A percentile compares a stretch with the other conserved stretches of the same genome.
Conservation (phyloP, 164 flowering plant species). For the Santalum album region DNA sequence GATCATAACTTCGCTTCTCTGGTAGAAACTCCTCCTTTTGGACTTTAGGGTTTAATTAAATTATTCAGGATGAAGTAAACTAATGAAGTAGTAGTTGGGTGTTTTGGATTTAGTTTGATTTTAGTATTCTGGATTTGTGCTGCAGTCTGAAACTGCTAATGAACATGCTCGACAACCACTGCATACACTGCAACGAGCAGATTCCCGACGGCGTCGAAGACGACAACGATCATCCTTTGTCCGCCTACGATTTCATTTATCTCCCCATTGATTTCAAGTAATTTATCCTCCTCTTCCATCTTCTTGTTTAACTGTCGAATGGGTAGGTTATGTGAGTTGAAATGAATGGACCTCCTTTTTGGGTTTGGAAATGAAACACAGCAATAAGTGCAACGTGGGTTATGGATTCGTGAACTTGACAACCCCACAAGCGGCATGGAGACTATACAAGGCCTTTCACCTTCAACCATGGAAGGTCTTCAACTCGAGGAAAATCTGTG, state of each 20-base stretch:
- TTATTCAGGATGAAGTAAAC: no score
- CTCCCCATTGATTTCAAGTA: slow-evolving; percentile 97
- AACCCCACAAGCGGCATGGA: slow-evolving; percentile 69
- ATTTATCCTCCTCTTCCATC: not conserved
- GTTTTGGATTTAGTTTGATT: no score
- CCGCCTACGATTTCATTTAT: slow-evolving; percentile 84
- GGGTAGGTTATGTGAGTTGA: no score
- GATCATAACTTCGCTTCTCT: no score
- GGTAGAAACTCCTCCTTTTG: no score
- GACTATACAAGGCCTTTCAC: slow-evolving; percentile 82
- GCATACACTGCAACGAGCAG: slow-evolving; percentile 82
- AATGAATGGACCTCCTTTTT: no score
- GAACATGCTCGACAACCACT: slow-evolving; percentile 92
- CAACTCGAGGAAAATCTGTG: slow-evolving; percentile 84
- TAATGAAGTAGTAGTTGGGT: no score
- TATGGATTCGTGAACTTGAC: slow-evolving; percentile 96
- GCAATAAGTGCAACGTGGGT: slow-evolving; percentile 97
- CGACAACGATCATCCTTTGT: slow-evolving; percentile 42
- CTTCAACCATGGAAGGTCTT: slow-evolving; percentile 83
- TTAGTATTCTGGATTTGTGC: no score
- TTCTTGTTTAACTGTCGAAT: not conserved
- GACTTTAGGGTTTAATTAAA: no score
- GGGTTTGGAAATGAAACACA: slow-evolving; percentile 8
- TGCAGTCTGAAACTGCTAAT: slow-evolving; percentile 82
- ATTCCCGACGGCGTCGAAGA: slow-evolving; percentile 27